Evolutionary conservation across 805 yeast genomes (phyloP), one percentile per base, ranked within the genome.

Genomic region (Ogataea trehaloabstinens): DNA sequence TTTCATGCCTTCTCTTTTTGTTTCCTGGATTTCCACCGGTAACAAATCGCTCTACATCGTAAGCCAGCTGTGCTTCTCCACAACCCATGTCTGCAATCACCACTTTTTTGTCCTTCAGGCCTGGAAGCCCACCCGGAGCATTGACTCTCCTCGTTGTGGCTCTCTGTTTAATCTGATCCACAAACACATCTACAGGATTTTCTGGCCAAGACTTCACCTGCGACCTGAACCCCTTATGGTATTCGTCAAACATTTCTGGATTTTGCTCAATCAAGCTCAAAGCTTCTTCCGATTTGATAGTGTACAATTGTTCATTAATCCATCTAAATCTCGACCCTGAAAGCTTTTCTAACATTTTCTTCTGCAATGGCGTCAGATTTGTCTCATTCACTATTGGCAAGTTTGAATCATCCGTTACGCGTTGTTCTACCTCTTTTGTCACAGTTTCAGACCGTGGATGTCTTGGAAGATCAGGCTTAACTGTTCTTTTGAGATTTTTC

Each of bases 141-240:
- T 84, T 87, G 4, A 89, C 78, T 40, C 51, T 51, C n/a, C 82
- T 80, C 54, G 74, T 82, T 10, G 69, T 60, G 1, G 80, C 68
- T 53, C 88, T 69, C 20, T 62, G 56, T 44, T 76, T 76, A 40
- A 93, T 72, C 53, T 84, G 86, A 7, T 76, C 68, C 2, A 87
- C 90, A 64, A 89, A 85, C 2, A 84, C 83, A 63, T 89, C 84
- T n/a, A 93, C 96, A 1, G 99, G 99, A 55, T 93, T 93, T 64
- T 91, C 96, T 3, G 99, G 99, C 99, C 99, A 93, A 16, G 88
- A 74, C 55, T 85, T 89, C 13, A 93, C 98, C 62, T 93, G 99
- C 11, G 90, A 82, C 52, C 95, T 73, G 71, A 93, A 93, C 0
- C 99, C 99, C 41, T 80, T 83, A 58, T 95, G 99, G 54, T 93